A percentile compares a stretch with the other conserved stretches of the same genome.
Conservation (phyloP, 352 stramenopile genomes). For the Globisporangium splendens region DNA sequence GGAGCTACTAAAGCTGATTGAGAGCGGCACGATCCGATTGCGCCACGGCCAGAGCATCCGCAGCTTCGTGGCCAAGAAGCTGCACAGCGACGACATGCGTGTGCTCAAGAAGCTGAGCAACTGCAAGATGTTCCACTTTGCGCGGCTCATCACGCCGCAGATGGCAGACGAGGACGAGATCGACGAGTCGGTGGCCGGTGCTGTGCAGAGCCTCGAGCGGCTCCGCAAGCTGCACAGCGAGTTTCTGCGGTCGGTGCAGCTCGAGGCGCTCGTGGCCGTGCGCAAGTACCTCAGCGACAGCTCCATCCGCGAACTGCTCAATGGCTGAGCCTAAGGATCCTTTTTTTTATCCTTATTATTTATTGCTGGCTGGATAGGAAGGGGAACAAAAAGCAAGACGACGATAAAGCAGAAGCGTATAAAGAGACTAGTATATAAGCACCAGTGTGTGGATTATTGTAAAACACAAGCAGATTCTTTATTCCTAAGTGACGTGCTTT, state of each 20-base stretch:
- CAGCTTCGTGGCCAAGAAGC: constrained; percentile 65
- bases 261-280: constrained; percentile 71
- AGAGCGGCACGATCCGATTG: constrained; percentile 56
- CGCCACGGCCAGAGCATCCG: constrained; percentile 67
- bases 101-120: constrained; percentile 85
- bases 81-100: constrained; percentile 81
- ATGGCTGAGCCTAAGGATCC: constrained; percentile 30
- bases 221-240: constrained; percentile 60
- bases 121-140: constrained; percentile 78
- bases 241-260: constrained; percentile 72
- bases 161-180: constrained; percentile 54
- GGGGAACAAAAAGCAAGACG: too few species aligned
- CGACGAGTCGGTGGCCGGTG: constrained; percentile 34
- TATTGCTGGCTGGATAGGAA: too few species aligned
- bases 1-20: constrained; percentile 59
- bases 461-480: too few species aligned
- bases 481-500: too few species aligned
- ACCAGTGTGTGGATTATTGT: too few species aligned
- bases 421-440: too few species aligned
- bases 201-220: constrained; percentile 22
- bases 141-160: constrained; percentile 50
- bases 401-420: too few species aligned
- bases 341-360: too few species aligned
- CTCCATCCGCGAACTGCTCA: constrained; percentile 63
- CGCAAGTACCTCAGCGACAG: constrained; percentile 70